Base-by-base conservation (phyloP, 768 basidiomycete species). In the Mycena maculata region DNA sequence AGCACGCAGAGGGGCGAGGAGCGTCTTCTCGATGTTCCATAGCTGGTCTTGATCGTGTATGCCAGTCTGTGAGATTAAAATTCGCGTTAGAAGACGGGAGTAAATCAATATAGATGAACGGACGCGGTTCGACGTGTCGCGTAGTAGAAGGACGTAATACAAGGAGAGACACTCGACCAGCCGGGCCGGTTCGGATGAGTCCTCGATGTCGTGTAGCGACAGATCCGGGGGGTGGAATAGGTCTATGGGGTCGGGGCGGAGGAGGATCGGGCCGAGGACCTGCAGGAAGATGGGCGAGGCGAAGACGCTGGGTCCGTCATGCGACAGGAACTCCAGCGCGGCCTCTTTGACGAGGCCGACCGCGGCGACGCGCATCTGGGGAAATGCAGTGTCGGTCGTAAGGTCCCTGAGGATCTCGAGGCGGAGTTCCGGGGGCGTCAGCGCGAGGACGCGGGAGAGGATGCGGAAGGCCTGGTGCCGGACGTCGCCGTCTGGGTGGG, bases 271-370 rank as follows among this genome's bases (percentile, higher is more conserved):
- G 0, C 90, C 91, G 58, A 94, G 86, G 0, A 81, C 79, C 42
- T 83, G 83, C 45, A 93, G 69, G 60, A 93, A 83, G 25, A 82
- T 66, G 0, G 86, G 82, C 2, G 89, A 87, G 0, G 84, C 83
- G 60, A 93, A 90, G 1, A 85, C 68, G 41, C 83, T 84, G 28
- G 76, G 71, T 45, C 67, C 67, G 3, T 42, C 57, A 28, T 68
- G 20, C 8, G 78, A 69, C 11, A 85, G 76, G 0, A 83, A 86
- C 53, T 90, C 85, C 13, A 93, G 75, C 1, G 89, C 78, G 1
- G 87, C 86, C 55, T 93, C 91, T 74, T 90, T 91, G 1, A 92
- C 82, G 2, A 93, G 80, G 0, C 90, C 89, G 0, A 94, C 82
- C 0, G 90, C 86, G 1, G 91, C 90, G 0, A 88, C 86, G 11